Evolutionary conservation across 176 grass and related monocot species (phyloP), one percentile per base, ranked within the genome.

Genomic region (Oryza officinalis): DNA sequence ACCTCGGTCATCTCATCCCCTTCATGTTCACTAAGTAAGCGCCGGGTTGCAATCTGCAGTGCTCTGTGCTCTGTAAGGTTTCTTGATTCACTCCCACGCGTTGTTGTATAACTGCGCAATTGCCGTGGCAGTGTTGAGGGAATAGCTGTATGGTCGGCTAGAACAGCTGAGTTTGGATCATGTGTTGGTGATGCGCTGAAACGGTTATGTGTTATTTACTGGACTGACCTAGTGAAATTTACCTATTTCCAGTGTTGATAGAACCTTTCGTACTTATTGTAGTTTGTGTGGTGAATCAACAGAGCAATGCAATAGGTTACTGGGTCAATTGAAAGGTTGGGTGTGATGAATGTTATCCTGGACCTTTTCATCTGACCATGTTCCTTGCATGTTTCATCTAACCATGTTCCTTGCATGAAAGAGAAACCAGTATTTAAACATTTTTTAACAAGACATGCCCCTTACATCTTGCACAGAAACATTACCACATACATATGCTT

Each of bases 11-110:
- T 67, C 92, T 99, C 71, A 69, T 99, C 31, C 96, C 96, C 59
- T 99, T 96, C 87, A 99, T 99, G 96, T 99, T 99, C 83, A 96
- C 96, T 32, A 99, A 96, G 96, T 99, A 81, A 88, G 89, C 27
- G 33, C 18, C 49, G 43, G 22, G 22, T 27, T 2, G 10, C 27
- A 8, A 32, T 14, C 14, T 25, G 10, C 54, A 20, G 10, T 25
- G 6, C 20, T 64, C 13, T 33, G 57, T 75, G 22, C 20, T 13
- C 8, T n/a, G 14, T 65, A 81, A 47, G 9, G 13, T 69, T 69
- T 60, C 13, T 80, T 66, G 22, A 63, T 72, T 63, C 60, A 12
- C 2, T 57, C 7, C 32, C 32, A 32, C 15, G 18, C 57, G 17
- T 77, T 71, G 13, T 77, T 66, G 18, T 4, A 4, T 72, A 57